Evolutionary conservation across 768 basidiomycete species (phyloP).

Genomic region (Tephrocybe rancida): DNA sequence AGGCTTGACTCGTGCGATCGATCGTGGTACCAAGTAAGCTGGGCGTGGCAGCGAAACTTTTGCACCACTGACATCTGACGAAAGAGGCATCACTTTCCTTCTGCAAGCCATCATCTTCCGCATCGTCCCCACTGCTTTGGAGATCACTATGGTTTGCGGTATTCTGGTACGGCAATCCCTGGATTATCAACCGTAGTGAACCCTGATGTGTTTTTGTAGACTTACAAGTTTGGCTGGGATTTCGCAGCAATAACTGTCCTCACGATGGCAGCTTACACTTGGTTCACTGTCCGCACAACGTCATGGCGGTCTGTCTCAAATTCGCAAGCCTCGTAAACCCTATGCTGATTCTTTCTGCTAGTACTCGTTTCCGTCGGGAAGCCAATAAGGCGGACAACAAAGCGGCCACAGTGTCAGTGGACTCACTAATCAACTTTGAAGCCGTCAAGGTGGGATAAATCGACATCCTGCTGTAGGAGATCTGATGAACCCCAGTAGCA

Average conservation of each 20-base stretch:
- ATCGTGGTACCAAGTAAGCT: slow-evolving; percentile 92
- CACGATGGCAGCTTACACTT: slow-evolving; percentile 90
- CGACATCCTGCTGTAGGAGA: neutral
- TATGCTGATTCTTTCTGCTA: slow-evolving; percentile 28
- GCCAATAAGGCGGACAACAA: slow-evolving; percentile 98
- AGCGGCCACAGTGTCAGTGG: slow-evolving; percentile 91
- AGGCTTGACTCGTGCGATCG: slow-evolving; percentile 94
- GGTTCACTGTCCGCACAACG: slow-evolving; percentile 97
- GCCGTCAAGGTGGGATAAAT: slow-evolving; percentile 82
- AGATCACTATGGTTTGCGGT: slow-evolving; percentile 96
- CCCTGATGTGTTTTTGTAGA: slow-evolving; percentile 45
- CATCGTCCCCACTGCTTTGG: slow-evolving; percentile 93
- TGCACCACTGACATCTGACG: neutral
- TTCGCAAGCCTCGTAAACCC: neutral
- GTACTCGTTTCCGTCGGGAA: slow-evolving; percentile 90
- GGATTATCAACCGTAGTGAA: neutral
- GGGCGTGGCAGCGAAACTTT: neutral
- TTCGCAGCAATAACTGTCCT: slow-evolving; percentile 89
- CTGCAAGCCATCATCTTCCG: slow-evolving; percentile 93
- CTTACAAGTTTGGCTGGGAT: slow-evolving; percentile 97
- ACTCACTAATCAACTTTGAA: slow-evolving; percentile 97
- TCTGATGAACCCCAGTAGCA: slow-evolving; percentile 50
- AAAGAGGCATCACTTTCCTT: slow-evolving; percentile 94
- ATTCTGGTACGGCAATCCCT: slow-evolving; percentile 68
- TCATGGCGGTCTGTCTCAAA: slow-evolving; percentile 83